Evolutionary conservation across 176 grass and related monocot species (phyloP), one percentile per base, ranked within the genome.

Genomic region (Musa beccarii): DNA sequence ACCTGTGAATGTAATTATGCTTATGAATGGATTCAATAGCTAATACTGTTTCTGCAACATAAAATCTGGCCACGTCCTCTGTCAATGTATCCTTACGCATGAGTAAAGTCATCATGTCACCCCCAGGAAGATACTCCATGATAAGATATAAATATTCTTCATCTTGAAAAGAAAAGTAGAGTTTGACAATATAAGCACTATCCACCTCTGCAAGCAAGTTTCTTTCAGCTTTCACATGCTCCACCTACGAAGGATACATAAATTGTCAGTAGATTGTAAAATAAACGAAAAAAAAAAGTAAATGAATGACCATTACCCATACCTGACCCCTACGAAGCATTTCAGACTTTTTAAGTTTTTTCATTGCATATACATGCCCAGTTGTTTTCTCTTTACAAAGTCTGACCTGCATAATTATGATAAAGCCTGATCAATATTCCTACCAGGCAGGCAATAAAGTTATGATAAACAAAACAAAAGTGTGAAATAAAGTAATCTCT

Each of bases 201-300:
- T 71, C 69, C 34, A 71, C 69, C 20, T 71, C 69, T n/a, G 69
- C 69, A 71, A 71, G 69, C 11, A 71, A 11, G 21, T 71, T 71
- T 71, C 69, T 71, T 71, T 71, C 69, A 21, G 69, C 69, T 71
- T 71, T 71, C 24, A 71, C 69, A 71, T 71, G 69, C 15, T 71
- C 69, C 14, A 71, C 69, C 69, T 71, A 52, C 15, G 53, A 50
- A 21, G 51, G 0, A 2, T 43, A 52, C 11, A n/a, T 21, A 71
- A 71, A 4, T 71, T 20, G 49, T n/a, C 9, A 49, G 51, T 17
- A 50, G 51, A n/a, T 14, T 51, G 16, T 17, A 71, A 52, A 52
- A 71, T 26, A 16, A 52, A 71, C 34, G 6, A 52, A 52, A 49
- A 53, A 51, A n/a, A 1, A 68, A 11, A 71, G 10, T n/a, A 71